phyloP scores from a whole-genome alignment of 1,284 basidiomycete species.

The Moesziomyces sp. region DNA sequence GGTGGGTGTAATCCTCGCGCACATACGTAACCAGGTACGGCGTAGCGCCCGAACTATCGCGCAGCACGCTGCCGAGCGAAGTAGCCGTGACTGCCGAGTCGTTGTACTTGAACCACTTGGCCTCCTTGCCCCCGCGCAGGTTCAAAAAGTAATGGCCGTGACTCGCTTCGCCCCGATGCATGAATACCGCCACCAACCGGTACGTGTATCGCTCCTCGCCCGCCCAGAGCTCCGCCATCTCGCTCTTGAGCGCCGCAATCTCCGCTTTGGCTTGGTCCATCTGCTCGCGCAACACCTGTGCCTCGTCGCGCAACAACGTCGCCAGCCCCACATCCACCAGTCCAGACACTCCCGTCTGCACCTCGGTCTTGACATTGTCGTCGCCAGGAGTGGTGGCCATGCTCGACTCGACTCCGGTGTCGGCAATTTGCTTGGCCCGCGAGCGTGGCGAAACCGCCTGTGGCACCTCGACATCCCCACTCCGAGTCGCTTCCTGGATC shows the following conservation, averaged over 20 bases:
- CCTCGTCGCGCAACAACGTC: constrained; percentile 38
- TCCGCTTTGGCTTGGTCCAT: constrained; percentile 73
- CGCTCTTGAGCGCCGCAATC: constrained; percentile 73
- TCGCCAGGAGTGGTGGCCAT: neutral
- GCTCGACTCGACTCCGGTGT: neutral
- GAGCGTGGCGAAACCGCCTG: neutral
- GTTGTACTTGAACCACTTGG: constrained; percentile 64
- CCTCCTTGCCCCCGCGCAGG: constrained; percentile 35
- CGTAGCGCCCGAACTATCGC: constrained; percentile 62
- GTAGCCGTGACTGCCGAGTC: constrained; percentile 50
- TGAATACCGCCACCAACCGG: constrained; percentile 93
- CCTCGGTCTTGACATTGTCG: neutral
- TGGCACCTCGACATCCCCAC: neutral
- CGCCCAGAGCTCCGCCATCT: constrained; percentile 82
- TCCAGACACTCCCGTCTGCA: constrained; percentile 1
- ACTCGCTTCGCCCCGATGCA: constrained; percentile 76
- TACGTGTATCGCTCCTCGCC: constrained; percentile 79
- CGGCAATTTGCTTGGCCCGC: constrained; percentile 9
- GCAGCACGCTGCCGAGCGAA: constrained; percentile 47
- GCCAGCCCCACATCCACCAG: constrained; percentile 28
- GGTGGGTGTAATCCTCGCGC: constrained; percentile 31
- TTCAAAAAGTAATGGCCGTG: constrained; percentile 67
- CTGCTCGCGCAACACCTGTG: constrained; percentile 71
- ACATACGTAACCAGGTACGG: constrained; percentile 66
- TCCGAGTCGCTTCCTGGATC: constrained; percentile 13